phyloP scores from a whole-genome alignment of 257 asterid species.

The Plantago elongata region DNA sequence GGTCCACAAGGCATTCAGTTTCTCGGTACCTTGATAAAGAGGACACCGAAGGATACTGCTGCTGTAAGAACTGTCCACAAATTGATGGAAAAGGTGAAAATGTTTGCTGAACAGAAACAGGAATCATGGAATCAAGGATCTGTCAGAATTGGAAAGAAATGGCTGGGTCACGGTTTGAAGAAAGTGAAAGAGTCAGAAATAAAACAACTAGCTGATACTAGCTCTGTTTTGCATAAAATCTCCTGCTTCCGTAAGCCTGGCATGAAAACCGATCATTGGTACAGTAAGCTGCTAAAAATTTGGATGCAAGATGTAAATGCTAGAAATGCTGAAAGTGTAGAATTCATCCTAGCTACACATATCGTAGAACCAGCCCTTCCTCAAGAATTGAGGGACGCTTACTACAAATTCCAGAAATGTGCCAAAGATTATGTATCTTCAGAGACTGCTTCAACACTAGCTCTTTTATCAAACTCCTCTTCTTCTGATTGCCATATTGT shows the following conservation, averaged over 20 bases:
- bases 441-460: conserved; percentile 69
- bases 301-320: conserved; percentile 70
- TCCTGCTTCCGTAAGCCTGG: conserved; percentile 69
- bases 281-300: conserved; percentile 58
- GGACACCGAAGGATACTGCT: conserved; percentile 53
- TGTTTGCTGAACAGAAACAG: conserved; percentile 68
- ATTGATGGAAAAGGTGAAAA: conserved; percentile 64
- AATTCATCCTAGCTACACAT: conserved; percentile 44
- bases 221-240: conserved; percentile 52
- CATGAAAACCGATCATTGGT: conserved; percentile 95
- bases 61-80: conserved; percentile 78
- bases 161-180: conserved; percentile 85
- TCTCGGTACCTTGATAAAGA: conserved; percentile 62
- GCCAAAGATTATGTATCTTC: conserved; percentile 59
- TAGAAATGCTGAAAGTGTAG: conserved; percentile 40
- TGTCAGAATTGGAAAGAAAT: conserved; percentile 72
- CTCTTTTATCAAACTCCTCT: conserved; percentile 50
- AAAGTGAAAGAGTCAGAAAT: conserved; percentile 94
- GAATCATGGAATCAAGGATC: conserved; percentile 75
- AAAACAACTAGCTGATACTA: conserved; percentile 51
- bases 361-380: conserved; percentile 83
- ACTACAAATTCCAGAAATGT: conserved; percentile 56
- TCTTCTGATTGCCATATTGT: conserved; percentile 21
- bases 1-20: conserved; percentile 52
- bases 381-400: conserved; percentile 60